phyloP scores from a whole-genome alignment of 306 rosid species.

The Malus fusca region DNA sequence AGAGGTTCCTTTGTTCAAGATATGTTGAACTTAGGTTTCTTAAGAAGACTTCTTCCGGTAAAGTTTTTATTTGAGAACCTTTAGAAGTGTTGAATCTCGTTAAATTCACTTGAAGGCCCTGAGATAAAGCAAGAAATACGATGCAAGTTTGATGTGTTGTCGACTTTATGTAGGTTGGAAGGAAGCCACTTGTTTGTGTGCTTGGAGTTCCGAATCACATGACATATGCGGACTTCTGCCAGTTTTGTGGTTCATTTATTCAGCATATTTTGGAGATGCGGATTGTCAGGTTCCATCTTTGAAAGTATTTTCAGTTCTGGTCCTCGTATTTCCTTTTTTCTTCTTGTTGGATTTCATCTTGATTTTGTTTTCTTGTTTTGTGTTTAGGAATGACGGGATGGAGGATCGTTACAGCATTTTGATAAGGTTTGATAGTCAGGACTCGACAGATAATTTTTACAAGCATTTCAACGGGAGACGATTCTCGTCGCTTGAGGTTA shows the following conservation, averaged over 20 bases:
- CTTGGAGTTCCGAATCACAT: conserved; percentile 92
- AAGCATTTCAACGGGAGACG: conserved; percentile 59
- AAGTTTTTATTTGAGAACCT: background rate
- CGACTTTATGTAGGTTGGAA: conserved; percentile 41
- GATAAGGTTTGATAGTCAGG: conserved; percentile 67
- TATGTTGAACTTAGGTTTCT: background rate
- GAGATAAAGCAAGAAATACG: background rate
- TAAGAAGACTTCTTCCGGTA: background rate
- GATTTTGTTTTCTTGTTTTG: background rate
- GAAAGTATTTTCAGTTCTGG: background rate
- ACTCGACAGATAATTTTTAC: conserved; percentile 66
- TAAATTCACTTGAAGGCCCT: background rate
- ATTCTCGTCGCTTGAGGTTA: conserved; percentile 86
- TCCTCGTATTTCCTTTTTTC: background rate
- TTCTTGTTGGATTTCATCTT: background rate
- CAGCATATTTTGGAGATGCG: conserved; percentile 84
- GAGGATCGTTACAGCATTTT: conserved; percentile 76
- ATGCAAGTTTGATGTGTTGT: background rate
- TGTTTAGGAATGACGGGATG: conserved; percentile 61
- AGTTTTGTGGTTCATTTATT: conserved; percentile 79
- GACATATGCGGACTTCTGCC: conserved; percentile 95
- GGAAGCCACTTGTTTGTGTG: conserved; percentile 75
- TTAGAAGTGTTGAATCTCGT: background rate
- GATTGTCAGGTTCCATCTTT: conserved; percentile 54
- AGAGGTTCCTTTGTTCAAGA: background rate